A percentile compares a stretch with the other conserved stretches of the same genome.
Evolutionary conservation across 139 green algal species (phyloP).

Genomic region (Astrephomene gubernaculifera): DNA sequence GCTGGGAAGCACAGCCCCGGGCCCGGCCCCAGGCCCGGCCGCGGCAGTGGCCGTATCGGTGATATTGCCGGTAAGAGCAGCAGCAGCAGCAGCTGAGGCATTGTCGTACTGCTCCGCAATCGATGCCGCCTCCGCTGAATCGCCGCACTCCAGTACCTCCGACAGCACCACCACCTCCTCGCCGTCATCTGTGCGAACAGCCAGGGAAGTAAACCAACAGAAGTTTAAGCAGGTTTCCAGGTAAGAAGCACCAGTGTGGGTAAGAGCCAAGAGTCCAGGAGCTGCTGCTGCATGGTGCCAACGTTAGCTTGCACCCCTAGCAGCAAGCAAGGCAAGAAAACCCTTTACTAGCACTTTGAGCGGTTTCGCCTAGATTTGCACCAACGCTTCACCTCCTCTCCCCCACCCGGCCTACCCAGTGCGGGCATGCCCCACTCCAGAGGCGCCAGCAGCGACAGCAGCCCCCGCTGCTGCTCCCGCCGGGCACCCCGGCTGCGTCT

Average conservation of each 20-base stretch:
- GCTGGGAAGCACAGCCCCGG: too few species aligned
- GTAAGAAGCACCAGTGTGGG: neutral
- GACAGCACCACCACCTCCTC: slow-evolving; percentile 40
- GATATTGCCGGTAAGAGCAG: neutral
- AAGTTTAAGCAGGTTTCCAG: neutral
- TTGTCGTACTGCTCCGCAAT: slow-evolving; percentile 4
- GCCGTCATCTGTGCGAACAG: slow-evolving; percentile 9
- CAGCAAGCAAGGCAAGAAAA: too few species aligned
- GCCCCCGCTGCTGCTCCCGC: neutral
- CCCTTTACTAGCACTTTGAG: too few species aligned
- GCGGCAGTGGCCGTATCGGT: neutral
- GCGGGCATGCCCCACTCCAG: slow-evolving; percentile 28
- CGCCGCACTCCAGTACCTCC: slow-evolving; percentile 35
- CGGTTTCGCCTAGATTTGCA: neutral
- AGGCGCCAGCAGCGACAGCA: slow-evolving; percentile 18
- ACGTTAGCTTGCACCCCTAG: neutral
- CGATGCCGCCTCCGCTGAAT: neutral
- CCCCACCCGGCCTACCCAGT: neutral
- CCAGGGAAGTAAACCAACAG: too few species aligned
- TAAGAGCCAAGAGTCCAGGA: too few species aligned
- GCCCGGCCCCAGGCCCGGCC: neutral
- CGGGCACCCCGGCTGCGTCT: neutral
- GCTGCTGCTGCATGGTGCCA: neutral
- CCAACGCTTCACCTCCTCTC: neutral
- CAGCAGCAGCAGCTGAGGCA: neutral